A percentile compares a stretch with the other conserved stretches of the same genome.
These are phyloP conservation scores for Boletellus emodensis DNA, from an alignment of 768 basidiomycete species.

Conservation along the genomic window DNA sequence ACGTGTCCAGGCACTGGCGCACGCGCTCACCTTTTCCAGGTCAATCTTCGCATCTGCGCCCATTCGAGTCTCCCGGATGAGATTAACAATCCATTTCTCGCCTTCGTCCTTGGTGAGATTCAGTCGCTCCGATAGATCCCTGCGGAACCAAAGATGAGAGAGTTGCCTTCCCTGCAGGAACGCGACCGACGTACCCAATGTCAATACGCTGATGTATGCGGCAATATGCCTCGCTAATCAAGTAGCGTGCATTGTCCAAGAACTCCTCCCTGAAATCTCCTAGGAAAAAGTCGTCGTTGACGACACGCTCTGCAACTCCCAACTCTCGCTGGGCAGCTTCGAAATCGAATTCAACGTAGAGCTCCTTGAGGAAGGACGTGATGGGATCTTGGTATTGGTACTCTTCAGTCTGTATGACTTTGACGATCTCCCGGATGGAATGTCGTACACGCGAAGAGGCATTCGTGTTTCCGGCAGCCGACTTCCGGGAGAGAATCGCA, in stretches of 20 bases:
- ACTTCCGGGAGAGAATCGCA: conserved; percentile 86
- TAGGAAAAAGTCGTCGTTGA: conserved; percentile 93
- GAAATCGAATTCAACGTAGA: conserved; percentile 95
- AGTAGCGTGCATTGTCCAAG: conserved; percentile 91
- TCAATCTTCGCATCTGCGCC: conserved; percentile 97
- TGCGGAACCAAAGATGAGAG: conserved; percentile 26
- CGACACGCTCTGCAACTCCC: conserved; percentile 71
- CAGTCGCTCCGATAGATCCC: conserved; percentile 88
- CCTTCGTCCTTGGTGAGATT: conserved; percentile 94
- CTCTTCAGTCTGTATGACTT: conserved; percentile 91
- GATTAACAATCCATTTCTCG: conserved; percentile 99
- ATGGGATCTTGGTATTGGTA: conserved; percentile 96
- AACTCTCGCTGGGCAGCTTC: conserved; percentile 88
- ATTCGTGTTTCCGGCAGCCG: conserved; percentile 44
- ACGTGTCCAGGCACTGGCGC: not conserved
- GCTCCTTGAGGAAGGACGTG: conserved; percentile 87
- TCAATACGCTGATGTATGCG: conserved; percentile 93
- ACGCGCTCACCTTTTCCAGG: conserved; percentile 70
- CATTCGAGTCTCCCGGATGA: conserved; percentile 96
- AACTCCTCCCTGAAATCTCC: conserved; percentile 89
- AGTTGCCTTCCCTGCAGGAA: not conserved
- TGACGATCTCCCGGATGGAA: conserved; percentile 87
- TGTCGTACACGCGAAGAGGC: conserved; percentile 74
- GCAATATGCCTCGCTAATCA: conserved; percentile 97
- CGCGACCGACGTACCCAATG: conserved; percentile 55